Percentiles rank a stretch among this genome's conserved stretches.
Evolutionary conservation across 1,139 yeast species (phyloP).

Genomic region (Hemisphaericaspora lyxosophila): DNA sequence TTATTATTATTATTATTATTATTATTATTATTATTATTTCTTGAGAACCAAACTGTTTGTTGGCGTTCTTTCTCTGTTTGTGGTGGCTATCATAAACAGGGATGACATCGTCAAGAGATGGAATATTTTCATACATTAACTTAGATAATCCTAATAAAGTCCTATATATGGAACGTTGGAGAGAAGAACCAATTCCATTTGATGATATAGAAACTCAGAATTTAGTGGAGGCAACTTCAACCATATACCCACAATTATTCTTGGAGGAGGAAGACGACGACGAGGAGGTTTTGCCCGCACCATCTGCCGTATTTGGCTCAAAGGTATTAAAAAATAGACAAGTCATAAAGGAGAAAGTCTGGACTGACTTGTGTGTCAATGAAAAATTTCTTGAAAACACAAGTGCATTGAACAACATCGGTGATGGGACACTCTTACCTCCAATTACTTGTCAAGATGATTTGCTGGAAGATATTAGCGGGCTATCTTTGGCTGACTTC

Average conservation of each 20-base stretch:
- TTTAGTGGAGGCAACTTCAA: conserved; percentile 37
- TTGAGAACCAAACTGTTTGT: too few relatives aligned
- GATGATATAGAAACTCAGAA: conserved; percentile 44
- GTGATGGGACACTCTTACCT: conserved; percentile 36
- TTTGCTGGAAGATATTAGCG: neutral
- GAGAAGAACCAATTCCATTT: conserved; percentile 40
- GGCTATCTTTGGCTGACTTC: conserved; percentile 30
- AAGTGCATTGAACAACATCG: conserved; percentile 17
- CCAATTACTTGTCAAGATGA: conserved; percentile 20
- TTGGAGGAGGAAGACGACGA: conserved; percentile 47
- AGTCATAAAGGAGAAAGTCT: conserved; percentile 30
- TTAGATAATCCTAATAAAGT: conserved; percentile 42
- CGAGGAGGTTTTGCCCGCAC: conserved; percentile 38
- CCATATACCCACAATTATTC: conserved; percentile 35
- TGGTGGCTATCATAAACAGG: too few relatives aligned
- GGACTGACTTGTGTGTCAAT: conserved; percentile 36
- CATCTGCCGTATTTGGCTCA: conserved; percentile 39
- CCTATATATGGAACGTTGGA: conserved; percentile 44
- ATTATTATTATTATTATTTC: too few relatives aligned
- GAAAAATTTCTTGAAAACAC: conserved; percentile 30
- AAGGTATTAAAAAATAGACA: conserved; percentile 38
- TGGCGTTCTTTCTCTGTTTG: too few relatives aligned
- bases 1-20: too few relatives aligned
- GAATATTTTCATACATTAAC: conserved; percentile 36
- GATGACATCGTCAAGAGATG: conserved; percentile 24